Percentiles rank a stretch among this genome's conserved stretches.
These are phyloP conservation scores for Corrigiola litoralis DNA, from an alignment of 179 eudicot species.

Conservation along the genomic window DNA sequence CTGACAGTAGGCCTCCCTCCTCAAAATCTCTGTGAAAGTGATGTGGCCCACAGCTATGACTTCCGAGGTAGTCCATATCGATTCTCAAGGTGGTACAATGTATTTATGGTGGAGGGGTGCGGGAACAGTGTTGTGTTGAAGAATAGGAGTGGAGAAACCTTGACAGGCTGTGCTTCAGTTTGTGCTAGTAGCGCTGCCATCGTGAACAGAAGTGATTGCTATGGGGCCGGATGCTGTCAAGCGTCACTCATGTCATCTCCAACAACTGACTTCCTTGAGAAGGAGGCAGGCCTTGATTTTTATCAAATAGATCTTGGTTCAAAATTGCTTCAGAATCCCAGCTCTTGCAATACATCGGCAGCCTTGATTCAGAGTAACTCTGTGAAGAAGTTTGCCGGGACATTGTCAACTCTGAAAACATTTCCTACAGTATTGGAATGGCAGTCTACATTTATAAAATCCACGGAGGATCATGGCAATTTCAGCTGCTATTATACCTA, in stretches of 20 bases:
- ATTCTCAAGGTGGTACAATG: conserved; percentile 10
- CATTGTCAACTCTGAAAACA: not conserved
- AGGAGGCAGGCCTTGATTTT: conserved; percentile 2
- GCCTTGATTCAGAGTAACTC: conserved; percentile 13
- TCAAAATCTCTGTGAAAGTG: conserved; percentile 9
- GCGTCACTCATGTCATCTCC: conserved; percentile 17
- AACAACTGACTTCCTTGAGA: not conserved
- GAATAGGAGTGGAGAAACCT: conserved; percentile 6
- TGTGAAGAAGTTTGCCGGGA: not conserved
- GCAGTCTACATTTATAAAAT: not conserved
- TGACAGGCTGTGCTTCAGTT: conserved; percentile 21
- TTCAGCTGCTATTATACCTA: not conserved
- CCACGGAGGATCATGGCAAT: not conserved
- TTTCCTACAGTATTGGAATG: conserved; percentile 25
- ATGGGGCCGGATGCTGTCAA: conserved; percentile 23
- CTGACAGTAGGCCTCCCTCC: conserved; percentile 4
- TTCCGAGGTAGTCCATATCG: conserved; percentile 15
- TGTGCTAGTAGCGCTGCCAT: not conserved
- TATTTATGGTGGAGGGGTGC: conserved; percentile 20
- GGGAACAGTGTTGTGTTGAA: conserved; percentile 15
- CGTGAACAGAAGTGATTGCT: not conserved
- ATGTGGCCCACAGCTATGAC: not conserved
- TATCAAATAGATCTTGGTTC: conserved; percentile 14
- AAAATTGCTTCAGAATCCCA: not conserved
- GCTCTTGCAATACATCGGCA: conserved; percentile 10